Evolutionary conservation across 2,329 filamentous ascomycete genomes (phyloP).

Genomic region (Emergomyces africanus): DNA sequence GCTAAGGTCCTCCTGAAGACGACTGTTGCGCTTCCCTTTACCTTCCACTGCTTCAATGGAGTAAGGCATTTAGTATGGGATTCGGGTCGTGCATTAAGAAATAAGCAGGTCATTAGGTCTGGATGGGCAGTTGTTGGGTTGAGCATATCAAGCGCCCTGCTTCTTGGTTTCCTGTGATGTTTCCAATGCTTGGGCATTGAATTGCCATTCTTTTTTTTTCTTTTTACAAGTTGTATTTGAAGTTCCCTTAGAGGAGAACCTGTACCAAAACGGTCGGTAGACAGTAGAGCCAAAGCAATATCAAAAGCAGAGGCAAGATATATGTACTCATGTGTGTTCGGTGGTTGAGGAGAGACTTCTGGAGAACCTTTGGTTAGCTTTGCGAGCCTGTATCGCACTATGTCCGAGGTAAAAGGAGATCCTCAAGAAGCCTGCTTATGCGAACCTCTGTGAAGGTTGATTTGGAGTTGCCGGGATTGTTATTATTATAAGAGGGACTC

Average conservation of each 20-base stretch:
- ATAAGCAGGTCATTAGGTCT: slow-evolving; percentile 50
- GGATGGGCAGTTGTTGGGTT: slow-evolving; percentile 51
- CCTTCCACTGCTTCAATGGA: slow-evolving; percentile 55
- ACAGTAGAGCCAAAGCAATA: no score
- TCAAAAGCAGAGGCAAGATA: no score
- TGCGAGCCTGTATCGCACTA: no score
- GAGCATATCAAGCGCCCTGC: background rate
- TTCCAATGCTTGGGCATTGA: background rate
- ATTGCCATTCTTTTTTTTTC: background rate
- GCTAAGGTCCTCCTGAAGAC: slow-evolving; percentile 49
- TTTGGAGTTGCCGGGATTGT: no score
- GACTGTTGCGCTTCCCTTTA: slow-evolving; percentile 49
- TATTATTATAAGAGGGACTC: no score
- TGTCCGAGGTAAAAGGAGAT: no score
- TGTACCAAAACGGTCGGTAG: background rate
- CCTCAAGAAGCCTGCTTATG: no score
- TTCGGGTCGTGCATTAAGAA: slow-evolving; percentile 46
- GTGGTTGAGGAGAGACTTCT: no score
- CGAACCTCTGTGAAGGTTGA: no score
- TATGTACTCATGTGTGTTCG: no score
- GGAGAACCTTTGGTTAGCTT: no score
- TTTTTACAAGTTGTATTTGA: background rate
- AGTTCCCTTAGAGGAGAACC: background rate
- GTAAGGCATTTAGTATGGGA: slow-evolving; percentile 63
- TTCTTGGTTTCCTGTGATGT: background rate